Conservation (phyloP, 225 moss, liverwort and hornwort genomes). For the Antitrichia curtipendula region DNA sequence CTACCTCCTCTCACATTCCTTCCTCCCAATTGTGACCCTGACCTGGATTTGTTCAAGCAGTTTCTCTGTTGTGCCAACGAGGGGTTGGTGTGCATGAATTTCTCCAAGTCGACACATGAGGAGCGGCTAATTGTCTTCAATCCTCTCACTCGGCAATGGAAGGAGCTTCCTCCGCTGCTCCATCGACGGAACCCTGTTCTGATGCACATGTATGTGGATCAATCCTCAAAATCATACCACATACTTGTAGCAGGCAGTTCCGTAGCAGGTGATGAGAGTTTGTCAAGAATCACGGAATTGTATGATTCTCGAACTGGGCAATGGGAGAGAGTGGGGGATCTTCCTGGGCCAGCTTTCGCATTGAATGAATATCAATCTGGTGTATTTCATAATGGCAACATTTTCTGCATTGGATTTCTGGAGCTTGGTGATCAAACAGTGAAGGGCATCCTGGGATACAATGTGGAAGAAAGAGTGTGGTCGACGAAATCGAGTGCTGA, state of each 20-base stretch:
- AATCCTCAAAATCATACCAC: neutral
- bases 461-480: neutral
- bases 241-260: neutral
- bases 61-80: neutral
- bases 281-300: neutral
- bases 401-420: slow-evolving; percentile 4
- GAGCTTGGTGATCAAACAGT: neutral
- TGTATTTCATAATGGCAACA: neutral
- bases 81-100: neutral
- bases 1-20: neutral
- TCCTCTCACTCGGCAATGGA: neutral
- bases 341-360: neutral
- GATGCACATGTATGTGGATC: neutral
- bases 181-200: neutral
- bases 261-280: neutral
- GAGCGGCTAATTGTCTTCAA: neutral
- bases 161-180: neutral
- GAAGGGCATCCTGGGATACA: slow-evolving; percentile 5
- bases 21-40: neutral
- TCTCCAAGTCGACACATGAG: neutral
- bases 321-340: neutral
- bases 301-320: neutral
- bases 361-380: slow-evolving; percentile 4
- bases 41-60: slow-evolving; percentile 3
- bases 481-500: neutral